phyloP scores from a whole-genome alignment of 106 monocot genomes.

The Amphibolis antarctica region DNA sequence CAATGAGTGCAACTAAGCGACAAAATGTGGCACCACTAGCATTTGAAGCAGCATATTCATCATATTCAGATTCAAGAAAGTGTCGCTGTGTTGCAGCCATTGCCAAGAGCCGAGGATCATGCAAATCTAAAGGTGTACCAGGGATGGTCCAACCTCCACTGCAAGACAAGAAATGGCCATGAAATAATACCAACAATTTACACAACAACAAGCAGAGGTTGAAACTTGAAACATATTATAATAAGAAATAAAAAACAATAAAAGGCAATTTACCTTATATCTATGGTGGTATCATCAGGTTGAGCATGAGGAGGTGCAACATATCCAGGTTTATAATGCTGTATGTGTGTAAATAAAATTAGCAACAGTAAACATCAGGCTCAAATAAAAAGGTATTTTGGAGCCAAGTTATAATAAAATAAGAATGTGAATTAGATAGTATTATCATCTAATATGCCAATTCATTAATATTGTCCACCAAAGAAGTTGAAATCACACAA shows the following conservation, averaged over 20 bases:
- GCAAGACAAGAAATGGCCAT: conserved; percentile 3
- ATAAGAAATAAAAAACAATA: background rate
- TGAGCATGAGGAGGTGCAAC: conserved; percentile 41
- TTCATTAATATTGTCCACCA: too few relatives aligned
- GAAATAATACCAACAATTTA: background rate
- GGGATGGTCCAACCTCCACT: conserved; percentile 58
- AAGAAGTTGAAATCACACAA: too few relatives aligned
- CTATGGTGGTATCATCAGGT: conserved; percentile 56
- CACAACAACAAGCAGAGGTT: background rate
- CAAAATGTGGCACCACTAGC: conserved; percentile 55
- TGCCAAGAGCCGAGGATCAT: conserved; percentile 46
- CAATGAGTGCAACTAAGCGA: conserved; percentile 66
- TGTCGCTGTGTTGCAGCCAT: conserved; percentile 52
- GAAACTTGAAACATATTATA: background rate
- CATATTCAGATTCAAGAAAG: conserved; percentile 68
- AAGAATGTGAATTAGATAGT: too few relatives aligned
- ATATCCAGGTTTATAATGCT: conserved; percentile 68
- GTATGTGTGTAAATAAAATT: conserved; percentile 1
- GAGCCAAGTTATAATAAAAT: too few relatives aligned
- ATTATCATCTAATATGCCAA: too few relatives aligned
- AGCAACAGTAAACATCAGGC: background rate
- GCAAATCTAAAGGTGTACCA: conserved; percentile 39
- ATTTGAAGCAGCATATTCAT: conserved; percentile 53
- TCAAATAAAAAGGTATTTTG: background rate
- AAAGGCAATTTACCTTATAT: conserved; percentile 34